Base-by-base conservation (phyloP, 179 eudicot genomes). In the Sideroxylon spinosum region DNA sequence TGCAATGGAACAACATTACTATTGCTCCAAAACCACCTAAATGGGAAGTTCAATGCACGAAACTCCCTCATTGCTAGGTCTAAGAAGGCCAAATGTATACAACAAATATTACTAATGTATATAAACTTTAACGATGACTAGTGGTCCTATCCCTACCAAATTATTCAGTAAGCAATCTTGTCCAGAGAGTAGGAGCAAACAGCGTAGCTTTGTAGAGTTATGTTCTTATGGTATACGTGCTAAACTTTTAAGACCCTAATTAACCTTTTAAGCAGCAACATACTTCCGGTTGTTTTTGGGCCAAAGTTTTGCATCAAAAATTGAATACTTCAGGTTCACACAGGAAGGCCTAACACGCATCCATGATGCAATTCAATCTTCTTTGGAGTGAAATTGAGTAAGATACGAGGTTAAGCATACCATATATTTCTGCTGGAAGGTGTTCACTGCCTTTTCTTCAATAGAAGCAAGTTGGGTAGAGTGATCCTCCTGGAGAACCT, bases 351-450 rank as follows among this genome's bases (percentile, higher is more conserved):
- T 26, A 73, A 12, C 16, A 56, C 13, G 25, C 67, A 74, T n/a
- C 6, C 19, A 9, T 57, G 53, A 74, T 32, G 76, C 52, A 73
- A 56, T 4, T 29, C 62, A 57, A 19, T 69, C 1, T 19, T n/a
- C 19, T 10, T 26, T 48, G 63, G 16, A 49, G 13, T 50, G 37
- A 5, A 4, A 57, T 14, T 63, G 16, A 26, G 50, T 19, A n/a
- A 20, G 2, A 57, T 25, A 10, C n/a, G n/a, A 59, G 3, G 23
- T 66, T 64, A 4, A 19, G 71, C 83, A 69, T 86, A 96, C 99
- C 99, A 84, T 86, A 79, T 86, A 94, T 86, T 89, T 81, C 81
- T 88, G 91, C 84, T 87, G 86, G 87, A 96, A 96, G 22, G 97
- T 92, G 52, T 88, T 85, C 23, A 69, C 76, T 71, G 98, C 88